Percentiles rank a stretch among this genome's conserved stretches.
Evolutionary conservation across 2,329 filamentous ascomycete genomes (phyloP).

Genomic region (Calonectria crousiana): DNA sequence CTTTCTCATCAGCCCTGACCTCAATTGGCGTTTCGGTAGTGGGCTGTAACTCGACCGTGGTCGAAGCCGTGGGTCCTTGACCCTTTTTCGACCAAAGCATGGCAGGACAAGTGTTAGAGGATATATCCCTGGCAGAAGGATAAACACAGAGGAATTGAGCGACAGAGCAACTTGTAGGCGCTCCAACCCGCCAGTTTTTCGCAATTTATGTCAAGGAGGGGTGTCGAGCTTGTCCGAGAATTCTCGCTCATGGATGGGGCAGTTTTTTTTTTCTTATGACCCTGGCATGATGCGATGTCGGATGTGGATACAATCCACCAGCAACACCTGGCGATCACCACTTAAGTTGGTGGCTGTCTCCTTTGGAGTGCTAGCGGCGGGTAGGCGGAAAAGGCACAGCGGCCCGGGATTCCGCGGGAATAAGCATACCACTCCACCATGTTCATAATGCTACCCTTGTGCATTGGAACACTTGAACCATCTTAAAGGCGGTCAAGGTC

Average conservation of each 20-base stretch:
- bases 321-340: not conserved
- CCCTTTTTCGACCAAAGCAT: not conserved
- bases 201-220: not conserved
- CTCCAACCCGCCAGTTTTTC: not conserved
- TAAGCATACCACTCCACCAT: not conserved
- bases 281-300: conserved; percentile 1
- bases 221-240: not conserved
- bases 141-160: no score
- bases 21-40: not conserved
- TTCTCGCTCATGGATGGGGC: not conserved
- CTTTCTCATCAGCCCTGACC: not conserved
- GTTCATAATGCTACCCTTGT: not conserved
- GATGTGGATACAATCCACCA: conserved; percentile 3
- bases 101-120: not conserved
- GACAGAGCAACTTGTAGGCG: not conserved
- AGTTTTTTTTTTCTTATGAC: not conserved
- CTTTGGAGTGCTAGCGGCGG: not conserved
- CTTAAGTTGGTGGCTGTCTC: not conserved
- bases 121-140: not conserved
- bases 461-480: not conserved
- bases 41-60: not conserved
- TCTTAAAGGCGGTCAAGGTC: not conserved
- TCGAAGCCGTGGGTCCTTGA: not conserved
- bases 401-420: not conserved
- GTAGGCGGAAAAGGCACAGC: not conserved